Percentiles rank a stretch among this genome's conserved stretches.
Conservation (phyloP, 2,329 filamentous ascomycete species). For the Cercospora sojina region DNA sequence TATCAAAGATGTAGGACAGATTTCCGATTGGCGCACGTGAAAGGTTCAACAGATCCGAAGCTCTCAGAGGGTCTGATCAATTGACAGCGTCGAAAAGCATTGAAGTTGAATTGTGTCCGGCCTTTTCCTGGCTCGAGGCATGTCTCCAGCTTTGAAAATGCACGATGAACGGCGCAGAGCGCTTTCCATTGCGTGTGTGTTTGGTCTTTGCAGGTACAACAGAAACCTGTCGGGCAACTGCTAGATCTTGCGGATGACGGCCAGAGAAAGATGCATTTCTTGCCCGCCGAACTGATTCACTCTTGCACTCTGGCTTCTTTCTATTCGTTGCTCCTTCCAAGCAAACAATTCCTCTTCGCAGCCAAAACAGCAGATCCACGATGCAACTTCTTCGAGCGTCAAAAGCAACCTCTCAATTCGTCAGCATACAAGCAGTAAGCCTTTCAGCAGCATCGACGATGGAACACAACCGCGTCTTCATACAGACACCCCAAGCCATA, state of each 20-base stretch:
- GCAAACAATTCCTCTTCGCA: neutral
- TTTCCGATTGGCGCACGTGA: neutral
- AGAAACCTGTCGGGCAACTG: neutral
- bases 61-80: neutral
- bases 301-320: neutral
- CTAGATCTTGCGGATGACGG: neutral
- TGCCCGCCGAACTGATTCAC: neutral
- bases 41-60: neutral
- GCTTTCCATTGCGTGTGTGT: neutral
- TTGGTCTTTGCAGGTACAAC: neutral
- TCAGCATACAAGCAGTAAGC: neutral
- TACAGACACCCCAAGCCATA: neutral
- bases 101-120: neutral
- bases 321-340: neutral
- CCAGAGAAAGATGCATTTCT: neutral
- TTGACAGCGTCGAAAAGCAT: neutral
- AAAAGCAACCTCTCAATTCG: neutral
- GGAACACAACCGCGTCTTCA: neutral
- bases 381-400: neutral
- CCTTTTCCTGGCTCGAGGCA: neutral
- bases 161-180: neutral
- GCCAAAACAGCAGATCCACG: neutral
- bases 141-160: neutral
- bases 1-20: neutral
- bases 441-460: neutral